A percentile compares a stretch with the other conserved stretches of the same genome.
phyloP scores from a whole-genome alignment of 768 basidiomycete species.

The Crucibulum laeve region DNA sequence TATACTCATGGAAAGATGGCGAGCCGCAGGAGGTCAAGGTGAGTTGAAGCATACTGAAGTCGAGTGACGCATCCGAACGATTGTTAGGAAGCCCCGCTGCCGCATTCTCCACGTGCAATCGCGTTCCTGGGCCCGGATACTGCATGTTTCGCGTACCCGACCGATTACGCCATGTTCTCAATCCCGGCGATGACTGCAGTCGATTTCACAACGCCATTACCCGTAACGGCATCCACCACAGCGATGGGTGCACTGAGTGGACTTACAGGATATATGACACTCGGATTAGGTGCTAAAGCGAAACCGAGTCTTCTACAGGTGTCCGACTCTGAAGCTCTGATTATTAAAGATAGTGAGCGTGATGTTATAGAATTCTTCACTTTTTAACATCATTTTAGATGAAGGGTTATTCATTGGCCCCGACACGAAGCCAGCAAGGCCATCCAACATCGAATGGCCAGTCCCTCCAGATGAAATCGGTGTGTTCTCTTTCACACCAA shows the following conservation, averaged over 20 bases:
- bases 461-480: constrained; percentile 81
- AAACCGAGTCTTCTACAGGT: constrained; percentile 60
- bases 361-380: not conserved
- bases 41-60: constrained; percentile 9
- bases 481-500: constrained; percentile 15
- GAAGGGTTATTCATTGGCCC: constrained; percentile 62
- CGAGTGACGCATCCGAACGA: not conserved
- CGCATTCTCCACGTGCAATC: constrained; percentile 88
- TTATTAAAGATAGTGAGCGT: constrained; percentile 75
- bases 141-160: constrained; percentile 74
- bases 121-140: constrained; percentile 62
- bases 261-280: constrained; percentile 80
- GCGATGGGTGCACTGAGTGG: constrained; percentile 79
- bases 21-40: constrained; percentile 73
- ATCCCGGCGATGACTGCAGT: constrained; percentile 52
- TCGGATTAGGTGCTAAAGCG: constrained; percentile 71
- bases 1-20: constrained; percentile 86
- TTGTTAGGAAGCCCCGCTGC: constrained; percentile 69
- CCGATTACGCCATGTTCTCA: constrained; percentile 73
- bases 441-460: constrained; percentile 62
- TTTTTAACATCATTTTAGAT: constrained; percentile 33
- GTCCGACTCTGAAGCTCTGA: constrained; percentile 58
- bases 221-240: constrained; percentile 37
- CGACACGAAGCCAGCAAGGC: constrained; percentile 51
- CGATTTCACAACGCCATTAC: constrained; percentile 49